These are phyloP conservation scores for Aspergillus fructus DNA, from an alignment of 2,329 filamentous ascomycete genomes.

Conservation along the genomic window DNA sequence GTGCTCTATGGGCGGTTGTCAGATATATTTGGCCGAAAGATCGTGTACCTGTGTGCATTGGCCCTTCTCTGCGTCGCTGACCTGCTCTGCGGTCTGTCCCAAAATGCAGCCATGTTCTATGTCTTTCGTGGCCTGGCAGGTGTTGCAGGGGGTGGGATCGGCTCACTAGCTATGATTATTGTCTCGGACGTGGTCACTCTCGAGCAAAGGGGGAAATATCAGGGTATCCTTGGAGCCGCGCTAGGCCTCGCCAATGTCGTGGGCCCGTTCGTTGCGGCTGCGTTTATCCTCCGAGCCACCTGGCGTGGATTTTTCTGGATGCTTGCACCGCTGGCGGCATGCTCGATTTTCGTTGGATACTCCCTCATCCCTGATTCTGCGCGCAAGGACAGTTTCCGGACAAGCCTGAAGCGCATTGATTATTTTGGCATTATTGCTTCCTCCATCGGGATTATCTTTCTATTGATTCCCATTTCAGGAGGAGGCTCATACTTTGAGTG, in stretches of 20 bases:
- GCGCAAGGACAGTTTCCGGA: slow-evolving; percentile 46
- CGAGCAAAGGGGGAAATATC: slow-evolving; percentile 58
- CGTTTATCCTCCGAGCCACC: slow-evolving; percentile 43
- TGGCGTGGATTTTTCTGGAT: slow-evolving; percentile 53
- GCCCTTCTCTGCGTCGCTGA: slow-evolving; percentile 56
- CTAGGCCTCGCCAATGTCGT: slow-evolving; percentile 48
- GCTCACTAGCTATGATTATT: slow-evolving; percentile 61
- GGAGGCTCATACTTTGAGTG: slow-evolving; percentile 59
- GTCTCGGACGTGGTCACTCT: slow-evolving; percentile 61
- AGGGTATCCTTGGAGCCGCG: slow-evolving; percentile 47
- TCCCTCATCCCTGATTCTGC: slow-evolving; percentile 55
- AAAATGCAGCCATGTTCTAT: slow-evolving; percentile 59
- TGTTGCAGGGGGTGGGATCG: slow-evolving; percentile 62
- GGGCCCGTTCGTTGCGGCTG: slow-evolving; percentile 50
- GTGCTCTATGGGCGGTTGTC: slow-evolving; percentile 64
- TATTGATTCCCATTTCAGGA: slow-evolving; percentile 64
- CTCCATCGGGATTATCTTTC: slow-evolving; percentile 57
- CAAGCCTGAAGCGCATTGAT: slow-evolving; percentile 47
- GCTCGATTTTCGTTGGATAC: slow-evolving; percentile 49
- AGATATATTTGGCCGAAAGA: slow-evolving; percentile 62
- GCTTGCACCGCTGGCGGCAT: slow-evolving; percentile 51
- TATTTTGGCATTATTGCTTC: slow-evolving; percentile 57
- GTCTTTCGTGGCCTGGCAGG: slow-evolving; percentile 61
- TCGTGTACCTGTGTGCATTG: slow-evolving; percentile 56
- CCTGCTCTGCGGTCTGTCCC: slow-evolving; percentile 58